These are phyloP conservation scores for Metschnikowia santaceciliae DNA, from an alignment of 805 yeast genomes.

Conservation along the genomic window DNA sequence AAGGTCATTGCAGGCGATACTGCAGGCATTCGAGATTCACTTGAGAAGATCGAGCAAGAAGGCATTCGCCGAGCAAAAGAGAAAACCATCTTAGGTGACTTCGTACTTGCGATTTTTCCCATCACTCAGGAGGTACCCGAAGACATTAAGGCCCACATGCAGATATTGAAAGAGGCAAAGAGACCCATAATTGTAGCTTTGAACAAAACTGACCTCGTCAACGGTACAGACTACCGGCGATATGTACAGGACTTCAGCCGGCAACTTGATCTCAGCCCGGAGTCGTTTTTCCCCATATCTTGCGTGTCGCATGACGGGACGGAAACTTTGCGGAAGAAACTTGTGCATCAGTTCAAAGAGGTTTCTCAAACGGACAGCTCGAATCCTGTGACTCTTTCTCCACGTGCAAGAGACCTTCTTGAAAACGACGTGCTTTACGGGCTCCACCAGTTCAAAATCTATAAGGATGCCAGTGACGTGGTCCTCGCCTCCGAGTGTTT, in stretches of 20 bases:
- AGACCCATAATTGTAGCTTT: constrained; percentile 43
- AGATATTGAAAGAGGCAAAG: constrained; percentile 23
- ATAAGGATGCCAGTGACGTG: constrained; percentile 57
- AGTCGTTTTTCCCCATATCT: constrained; percentile 43
- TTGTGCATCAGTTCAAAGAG: constrained; percentile 46
- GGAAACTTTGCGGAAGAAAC: constrained; percentile 33
- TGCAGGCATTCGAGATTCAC: constrained; percentile 71
- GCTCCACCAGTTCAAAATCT: constrained; percentile 55
- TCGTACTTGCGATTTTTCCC: constrained; percentile 65
- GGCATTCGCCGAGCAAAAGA: constrained; percentile 77
- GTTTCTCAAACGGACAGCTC: constrained; percentile 48
- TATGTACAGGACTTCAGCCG: constrained; percentile 6
- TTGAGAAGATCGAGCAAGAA: constrained; percentile 56
- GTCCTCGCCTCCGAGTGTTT: constrained; percentile 79
- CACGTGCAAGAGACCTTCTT: constrained; percentile 71
- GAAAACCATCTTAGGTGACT: constrained; percentile 58
- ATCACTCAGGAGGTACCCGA: constrained; percentile 24
- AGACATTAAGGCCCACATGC: constrained; percentile 40
- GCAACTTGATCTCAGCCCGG: constrained; percentile 13
- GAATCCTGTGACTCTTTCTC: constrained; percentile 70
- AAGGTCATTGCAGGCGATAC: constrained; percentile 87
- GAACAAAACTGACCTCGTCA: constrained; percentile 57
- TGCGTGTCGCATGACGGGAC: constrained; percentile 61
- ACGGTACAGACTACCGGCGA: constrained; percentile 9
- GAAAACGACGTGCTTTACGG: constrained; percentile 74